phyloP scores from a whole-genome alignment of 192 early-diverging fungal genomes.

The Irineochytrium annulatum region DNA sequence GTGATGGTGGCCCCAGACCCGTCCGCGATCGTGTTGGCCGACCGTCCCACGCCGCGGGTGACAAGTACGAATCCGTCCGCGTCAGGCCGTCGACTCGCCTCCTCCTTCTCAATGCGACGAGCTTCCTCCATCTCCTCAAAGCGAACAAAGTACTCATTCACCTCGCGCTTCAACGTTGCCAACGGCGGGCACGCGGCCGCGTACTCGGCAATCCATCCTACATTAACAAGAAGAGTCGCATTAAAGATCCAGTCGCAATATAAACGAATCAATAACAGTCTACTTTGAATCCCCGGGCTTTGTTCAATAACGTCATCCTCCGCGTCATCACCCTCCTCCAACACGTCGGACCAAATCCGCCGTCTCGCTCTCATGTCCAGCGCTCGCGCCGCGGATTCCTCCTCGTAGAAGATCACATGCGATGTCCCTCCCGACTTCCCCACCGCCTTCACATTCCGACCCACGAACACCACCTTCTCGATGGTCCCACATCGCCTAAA shows the following conservation, averaged over 20 bases:
- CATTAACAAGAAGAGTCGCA: not conserved
- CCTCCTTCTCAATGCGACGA: constrained; percentile 45
- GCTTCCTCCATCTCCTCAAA: constrained; percentile 73
- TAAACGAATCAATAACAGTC: constrained; percentile 6
- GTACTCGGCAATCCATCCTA: constrained; percentile 23
- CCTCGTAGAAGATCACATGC: constrained; percentile 56
- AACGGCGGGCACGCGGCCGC: constrained; percentile 33
- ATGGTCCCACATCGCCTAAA: constrained; percentile 44
- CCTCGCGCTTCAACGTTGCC: constrained; percentile 51
- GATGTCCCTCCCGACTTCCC: constrained; percentile 11
- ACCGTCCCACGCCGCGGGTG: constrained; percentile 58
- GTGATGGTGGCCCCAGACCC: constrained; percentile 59
- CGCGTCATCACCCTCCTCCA: constrained; percentile 21
- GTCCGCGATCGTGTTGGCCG: constrained; percentile 64
- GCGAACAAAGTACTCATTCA: constrained; percentile 67
- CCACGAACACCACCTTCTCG: constrained; percentile 19
- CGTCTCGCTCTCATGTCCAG: constrained; percentile 57
- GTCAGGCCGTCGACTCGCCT: constrained; percentile 69
- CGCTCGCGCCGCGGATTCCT: constrained; percentile 57
- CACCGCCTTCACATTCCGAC: not conserved
- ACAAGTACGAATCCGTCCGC: constrained; percentile 92
- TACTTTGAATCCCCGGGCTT: constrained; percentile 18
- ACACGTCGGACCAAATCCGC: constrained; percentile 57
- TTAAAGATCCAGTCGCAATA: not conserved
- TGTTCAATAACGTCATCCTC: constrained; percentile 5